Evolutionary conservation across 1,139 yeast genomes (phyloP).

Genomic region (Meyerozyma smithsonii): DNA sequence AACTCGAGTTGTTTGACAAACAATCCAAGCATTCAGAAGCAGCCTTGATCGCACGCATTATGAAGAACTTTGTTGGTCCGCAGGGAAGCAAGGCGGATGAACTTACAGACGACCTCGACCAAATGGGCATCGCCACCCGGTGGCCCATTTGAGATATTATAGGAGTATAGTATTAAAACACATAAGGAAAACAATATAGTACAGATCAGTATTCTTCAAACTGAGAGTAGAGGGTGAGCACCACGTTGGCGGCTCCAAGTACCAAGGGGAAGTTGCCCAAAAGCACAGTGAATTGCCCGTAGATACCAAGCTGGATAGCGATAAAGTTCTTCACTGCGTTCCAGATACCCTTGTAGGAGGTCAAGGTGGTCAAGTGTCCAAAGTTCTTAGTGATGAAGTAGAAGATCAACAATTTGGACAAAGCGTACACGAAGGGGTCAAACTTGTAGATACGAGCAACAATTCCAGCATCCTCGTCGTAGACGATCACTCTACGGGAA

Average conservation of each 20-base stretch:
- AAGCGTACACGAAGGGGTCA: slow-evolving; percentile 58
- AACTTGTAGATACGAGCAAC: slow-evolving; percentile 40
- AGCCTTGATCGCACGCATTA: slow-evolving; percentile 37
- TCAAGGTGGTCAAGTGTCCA: slow-evolving; percentile 16
- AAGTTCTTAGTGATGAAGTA: slow-evolving; percentile 35
- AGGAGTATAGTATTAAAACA: slow-evolving; percentile 13
- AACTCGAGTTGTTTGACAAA: slow-evolving; percentile 10
- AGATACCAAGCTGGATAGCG: slow-evolving; percentile 35
- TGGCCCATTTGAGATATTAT: slow-evolving; percentile 26
- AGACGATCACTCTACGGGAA: slow-evolving; percentile 38
- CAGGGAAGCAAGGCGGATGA: slow-evolving; percentile 33
- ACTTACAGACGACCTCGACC: slow-evolving; percentile 29
- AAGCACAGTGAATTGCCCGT: slow-evolving; percentile 24
- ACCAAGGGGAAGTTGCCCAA: slow-evolving; percentile 49
- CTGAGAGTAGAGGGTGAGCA: slow-evolving; percentile 50
- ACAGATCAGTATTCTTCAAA: slow-evolving; percentile 32
- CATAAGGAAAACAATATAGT: slow-evolving; percentile 11
- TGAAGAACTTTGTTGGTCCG: slow-evolving; percentile 44
- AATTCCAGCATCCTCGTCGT: slow-evolving; percentile 20
- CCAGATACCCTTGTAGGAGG: slow-evolving; percentile 29
- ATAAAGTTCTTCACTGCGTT: slow-evolving; percentile 33
- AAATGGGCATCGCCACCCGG: slow-evolving; percentile 32
- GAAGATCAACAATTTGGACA: slow-evolving; percentile 44
- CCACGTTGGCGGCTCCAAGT: slow-evolving; percentile 44
- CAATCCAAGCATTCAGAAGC: slow-evolving; percentile 29